Conservation (phyloP, 108 stramenopile genomes). For the Skeletonema menzelii region DNA sequence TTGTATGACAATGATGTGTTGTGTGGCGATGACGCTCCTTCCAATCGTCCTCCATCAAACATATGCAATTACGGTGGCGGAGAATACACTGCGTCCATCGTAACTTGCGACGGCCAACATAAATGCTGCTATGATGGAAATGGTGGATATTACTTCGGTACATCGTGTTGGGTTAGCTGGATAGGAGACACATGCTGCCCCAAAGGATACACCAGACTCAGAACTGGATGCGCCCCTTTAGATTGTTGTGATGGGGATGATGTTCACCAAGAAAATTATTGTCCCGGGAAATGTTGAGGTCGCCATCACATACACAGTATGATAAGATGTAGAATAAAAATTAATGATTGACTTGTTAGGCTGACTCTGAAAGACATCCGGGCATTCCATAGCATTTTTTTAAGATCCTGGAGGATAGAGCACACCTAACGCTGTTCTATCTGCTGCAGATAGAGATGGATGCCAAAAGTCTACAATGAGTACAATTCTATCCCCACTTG, state of each 20-base stretch:
- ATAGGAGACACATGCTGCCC: background rate
- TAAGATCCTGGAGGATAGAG: constrained; percentile 56
- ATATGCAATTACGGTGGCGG: background rate
- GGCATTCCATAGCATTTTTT: too few relatives aligned
- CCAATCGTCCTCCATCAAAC: background rate
- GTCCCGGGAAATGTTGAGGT: background rate
- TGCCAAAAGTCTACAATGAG: constrained; percentile 72
- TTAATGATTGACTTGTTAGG: too few relatives aligned
- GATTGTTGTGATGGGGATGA: background rate
- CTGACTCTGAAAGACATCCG: too few relatives aligned
- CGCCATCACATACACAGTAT: background rate
- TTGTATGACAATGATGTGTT: background rate
- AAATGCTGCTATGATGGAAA: background rate
- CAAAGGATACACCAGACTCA: background rate
- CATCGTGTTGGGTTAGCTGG: background rate
- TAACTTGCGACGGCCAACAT: background rate
- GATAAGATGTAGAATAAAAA: background rate
- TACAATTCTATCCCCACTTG: constrained; percentile 43
- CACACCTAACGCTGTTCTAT: constrained; percentile 50
- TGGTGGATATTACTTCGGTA: background rate
- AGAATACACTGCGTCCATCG: background rate
- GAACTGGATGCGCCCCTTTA: background rate
- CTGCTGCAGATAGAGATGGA: constrained; percentile 47
- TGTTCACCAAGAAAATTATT: background rate
- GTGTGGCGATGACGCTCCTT: background rate